Percentiles rank a stretch among this genome's conserved stretches.
Evolutionary conservation across 768 basidiomycete species (phyloP).

Genomic region (Coprinopsis sp.): DNA sequence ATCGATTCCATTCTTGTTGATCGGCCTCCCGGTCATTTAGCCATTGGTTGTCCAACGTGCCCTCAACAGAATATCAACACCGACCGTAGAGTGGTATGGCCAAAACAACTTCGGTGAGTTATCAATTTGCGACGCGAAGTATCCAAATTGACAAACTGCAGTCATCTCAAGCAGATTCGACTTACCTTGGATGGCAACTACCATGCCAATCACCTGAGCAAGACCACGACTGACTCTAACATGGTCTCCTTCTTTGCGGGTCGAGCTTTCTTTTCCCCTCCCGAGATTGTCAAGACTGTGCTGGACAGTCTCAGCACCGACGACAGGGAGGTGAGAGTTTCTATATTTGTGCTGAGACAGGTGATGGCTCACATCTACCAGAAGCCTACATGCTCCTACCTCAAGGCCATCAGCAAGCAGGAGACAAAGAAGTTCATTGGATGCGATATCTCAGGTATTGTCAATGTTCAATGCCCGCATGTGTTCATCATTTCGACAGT

Average conservation of each 20-base stretch:
- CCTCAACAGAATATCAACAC: slow-evolving; percentile 8
- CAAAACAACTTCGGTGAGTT: slow-evolving; percentile 6
- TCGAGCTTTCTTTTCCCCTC: slow-evolving; percentile 14
- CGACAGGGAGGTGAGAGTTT: background rate
- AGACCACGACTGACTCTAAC: slow-evolving; percentile 19
- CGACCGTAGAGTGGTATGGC: background rate
- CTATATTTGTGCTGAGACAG: background rate
- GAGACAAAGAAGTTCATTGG: slow-evolving; percentile 26
- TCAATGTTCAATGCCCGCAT: slow-evolving; percentile 24
- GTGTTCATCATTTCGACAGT: slow-evolving; percentile 17
- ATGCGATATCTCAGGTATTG: slow-evolving; percentile 21
- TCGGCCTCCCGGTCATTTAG: slow-evolving; percentile 13
- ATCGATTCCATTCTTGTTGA: slow-evolving; percentile 16
- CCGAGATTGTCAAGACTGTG: background rate
- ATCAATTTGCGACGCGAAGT: no score
- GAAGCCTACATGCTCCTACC: slow-evolving; percentile 19
- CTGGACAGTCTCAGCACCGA: background rate
- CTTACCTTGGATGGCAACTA: slow-evolving; percentile 21
- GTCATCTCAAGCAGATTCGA: slow-evolving; percentile 20
- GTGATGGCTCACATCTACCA: slow-evolving; percentile 1
- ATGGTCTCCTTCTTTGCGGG: slow-evolving; percentile 18
- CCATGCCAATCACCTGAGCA: slow-evolving; percentile 19
- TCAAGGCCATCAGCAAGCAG: slow-evolving; percentile 22
- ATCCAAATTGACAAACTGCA: slow-evolving; percentile 1
- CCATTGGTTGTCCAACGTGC: slow-evolving; percentile 15